phyloP scores from a whole-genome alignment of 2,329 filamentous ascomycete species.

The Incumbomyces lentus region DNA sequence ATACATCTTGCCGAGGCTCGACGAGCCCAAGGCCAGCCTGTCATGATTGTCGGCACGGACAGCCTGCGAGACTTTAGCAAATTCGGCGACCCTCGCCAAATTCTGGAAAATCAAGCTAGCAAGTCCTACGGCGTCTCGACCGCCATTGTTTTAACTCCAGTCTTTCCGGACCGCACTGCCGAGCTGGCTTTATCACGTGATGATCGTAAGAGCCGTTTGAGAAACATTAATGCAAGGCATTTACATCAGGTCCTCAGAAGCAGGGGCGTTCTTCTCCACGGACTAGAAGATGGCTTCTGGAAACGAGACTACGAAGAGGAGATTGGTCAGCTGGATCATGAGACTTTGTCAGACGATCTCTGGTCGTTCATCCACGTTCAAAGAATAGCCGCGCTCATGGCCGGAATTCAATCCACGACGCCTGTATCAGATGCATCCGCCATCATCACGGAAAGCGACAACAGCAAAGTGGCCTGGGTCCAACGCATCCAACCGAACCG shows the following conservation, averaged over 20 bases:
- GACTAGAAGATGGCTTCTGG: slow-evolving; percentile 18
- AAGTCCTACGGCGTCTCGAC: slow-evolving; percentile 39
- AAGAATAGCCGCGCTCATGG: slow-evolving; percentile 42
- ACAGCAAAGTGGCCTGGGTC: slow-evolving; percentile 36
- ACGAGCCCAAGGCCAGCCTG: slow-evolving; percentile 58
- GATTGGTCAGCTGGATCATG: slow-evolving; percentile 24
- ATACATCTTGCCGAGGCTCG: slow-evolving; percentile 61
- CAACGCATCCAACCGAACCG: slow-evolving; percentile 24
- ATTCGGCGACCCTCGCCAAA: slow-evolving; percentile 32
- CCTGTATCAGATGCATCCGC: slow-evolving; percentile 29
- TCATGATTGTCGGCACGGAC: slow-evolving; percentile 73
- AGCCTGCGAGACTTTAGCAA: slow-evolving; percentile 45
- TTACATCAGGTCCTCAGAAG: slow-evolving; percentile 50
- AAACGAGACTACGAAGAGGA: slow-evolving; percentile 21
- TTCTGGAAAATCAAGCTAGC: slow-evolving; percentile 38
- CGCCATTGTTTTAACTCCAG: slow-evolving; percentile 45
- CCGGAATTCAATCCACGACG: slow-evolving; percentile 26
- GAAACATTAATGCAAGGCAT: slow-evolving; percentile 54
- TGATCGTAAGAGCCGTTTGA: slow-evolving; percentile 39
- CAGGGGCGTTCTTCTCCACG: slow-evolving; percentile 19
- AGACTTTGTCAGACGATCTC: slow-evolving; percentile 32
- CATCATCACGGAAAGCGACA: slow-evolving; percentile 32
- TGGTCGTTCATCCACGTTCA: slow-evolving; percentile 53
- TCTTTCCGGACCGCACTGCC: slow-evolving; percentile 27
- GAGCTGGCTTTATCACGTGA: slow-evolving; percentile 25